Evolutionary conservation across 495 filamentous ascomycete genomes (phyloP).

Genomic region (Viridothelium virens): DNA sequence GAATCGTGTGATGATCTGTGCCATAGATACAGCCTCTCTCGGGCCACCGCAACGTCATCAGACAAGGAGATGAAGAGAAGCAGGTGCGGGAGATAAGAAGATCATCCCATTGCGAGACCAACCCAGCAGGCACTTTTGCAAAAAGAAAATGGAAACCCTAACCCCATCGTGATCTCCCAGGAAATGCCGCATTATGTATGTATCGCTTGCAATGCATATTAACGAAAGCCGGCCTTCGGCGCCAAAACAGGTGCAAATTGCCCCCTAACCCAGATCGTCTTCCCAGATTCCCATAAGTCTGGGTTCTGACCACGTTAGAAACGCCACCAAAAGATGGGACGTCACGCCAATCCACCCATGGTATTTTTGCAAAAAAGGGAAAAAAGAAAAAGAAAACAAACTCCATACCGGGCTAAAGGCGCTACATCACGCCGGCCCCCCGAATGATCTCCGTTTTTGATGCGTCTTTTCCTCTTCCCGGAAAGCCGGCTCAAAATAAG

Average conservation of each 20-base stretch:
- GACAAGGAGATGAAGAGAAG: no score
- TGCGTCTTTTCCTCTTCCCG: no score
- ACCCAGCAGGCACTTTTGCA: no score
- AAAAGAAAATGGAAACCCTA: no score
- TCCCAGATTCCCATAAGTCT: conserved; percentile 53
- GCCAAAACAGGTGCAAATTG: conserved; percentile 26
- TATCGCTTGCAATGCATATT: not conserved
- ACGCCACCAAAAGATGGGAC: not conserved
- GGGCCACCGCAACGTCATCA: no score
- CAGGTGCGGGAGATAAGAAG: no score
- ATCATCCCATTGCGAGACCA: no score
- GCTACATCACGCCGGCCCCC: no score
- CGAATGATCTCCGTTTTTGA: no score
- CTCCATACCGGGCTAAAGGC: not conserved
- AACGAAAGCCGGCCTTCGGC: not conserved
- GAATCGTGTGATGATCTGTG: no score
- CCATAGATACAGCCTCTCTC: no score
- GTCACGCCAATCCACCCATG: not conserved
- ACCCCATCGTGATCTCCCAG: not conserved
- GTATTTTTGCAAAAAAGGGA: not conserved
- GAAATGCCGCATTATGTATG: not conserved
- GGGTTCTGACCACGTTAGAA: conserved; percentile 33
- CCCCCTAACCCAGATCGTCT: conserved; percentile 64
- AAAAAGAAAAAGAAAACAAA: not conserved
- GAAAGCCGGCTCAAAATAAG: no score